Evolutionary conservation across 495 filamentous ascomycete species (phyloP), one percentile per base, ranked within the genome.

Genomic region (Daldinia bambusicola): DNA sequence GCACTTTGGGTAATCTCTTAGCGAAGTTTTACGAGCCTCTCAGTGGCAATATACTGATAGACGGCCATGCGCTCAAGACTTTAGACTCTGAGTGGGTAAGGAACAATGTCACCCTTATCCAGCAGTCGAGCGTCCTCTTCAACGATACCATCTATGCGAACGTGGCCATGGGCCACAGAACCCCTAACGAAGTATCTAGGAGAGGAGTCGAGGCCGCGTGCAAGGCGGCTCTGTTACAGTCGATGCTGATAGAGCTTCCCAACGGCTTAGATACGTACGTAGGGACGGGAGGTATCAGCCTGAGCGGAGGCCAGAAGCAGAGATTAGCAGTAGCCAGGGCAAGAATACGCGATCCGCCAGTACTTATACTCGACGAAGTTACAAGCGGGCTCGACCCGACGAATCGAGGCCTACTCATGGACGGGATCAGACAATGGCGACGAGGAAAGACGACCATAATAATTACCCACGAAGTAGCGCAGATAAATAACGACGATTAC

Each of bases 301-400:
- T 98, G 63, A 96, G 93, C 71, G 95, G 95, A 14, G 95, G 95
- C 6, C 94, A 99, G 76, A 86, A 85, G 57, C 93, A 96, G 74
- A 79, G 92, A 58, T 80, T 94, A 16, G 90, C 91, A 16, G 85
- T 96, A 53, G 92, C 93, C 10, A 79, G 93, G 66, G 90, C 92
- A 2, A 89, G 86, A 61, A 76, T 99, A 1, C 87, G 93, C 43
- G 88, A 98, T 69, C 88, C 94, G 0, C 89, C 92, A 2, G 88
- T 98, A 8, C 79, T 99, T 26, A 90, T 99, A 43, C 84, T 99
- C 16, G 95, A 98, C 74, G 95, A 98, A 74, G 88, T 93, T 1
- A 97, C 93, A 0, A 91, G 90, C 76, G 91, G 93, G 6, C 79
- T 98, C 20, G 95, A 98, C 72, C 84, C 86, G 3, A 81, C 86